Evolutionary conservation across 495 filamentous ascomycete species (phyloP), one percentile per base, ranked within the genome.

Genomic region (Barbatosphaeria neglecta): DNA sequence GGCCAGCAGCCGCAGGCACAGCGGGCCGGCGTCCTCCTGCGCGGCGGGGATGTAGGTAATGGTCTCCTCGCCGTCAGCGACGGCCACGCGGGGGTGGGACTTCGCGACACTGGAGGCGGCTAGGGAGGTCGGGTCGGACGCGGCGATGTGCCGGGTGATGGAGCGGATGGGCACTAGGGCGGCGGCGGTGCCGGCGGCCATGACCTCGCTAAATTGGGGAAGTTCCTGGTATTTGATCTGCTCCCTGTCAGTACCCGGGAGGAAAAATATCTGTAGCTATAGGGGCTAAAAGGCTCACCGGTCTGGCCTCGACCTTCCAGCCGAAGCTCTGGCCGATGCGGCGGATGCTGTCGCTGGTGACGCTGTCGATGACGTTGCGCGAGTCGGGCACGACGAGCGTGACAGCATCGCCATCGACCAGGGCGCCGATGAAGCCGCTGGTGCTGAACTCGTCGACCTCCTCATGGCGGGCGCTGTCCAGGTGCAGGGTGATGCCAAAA

Each of bases 361-460:
- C 82, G 47, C 82, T 87, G 51, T 85, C 71, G 58, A 95, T 95
- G 18, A 88, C 84, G 50, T 78, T 85, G 53, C 75, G 81, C 52
- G 82, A 86, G 60, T 90, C 81, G 5, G 90, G 86, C 43, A 86
- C 80, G 4, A 90, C 80, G 0, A 95, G 60, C 15, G 78, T 90
- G 15, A 83, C 69, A n/a, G 71, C 48, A 2, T 69, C 66, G 0
- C 75, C 73, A 1, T 78, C 67, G 35, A 77, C 74, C 51, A 75
- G 67, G 6, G 83, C 82, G 0, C 86, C 89, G 45, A 94, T 79
- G 50, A 95, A 93, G 1, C 84, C 89, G 27, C 78, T 83, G 0
- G 89, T 95, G 42, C 82, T 87, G 51, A 95, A 95, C 68, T 95
- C 89, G 52, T 95, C 89, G 37, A 95, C 74, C 63, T 84, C 84